Percentiles rank a stretch among this genome's conserved stretches.
phyloP scores from a whole-genome alignment of 2,329 filamentous ascomycete species.

The Paracorniculantispora psalliotae region DNA sequence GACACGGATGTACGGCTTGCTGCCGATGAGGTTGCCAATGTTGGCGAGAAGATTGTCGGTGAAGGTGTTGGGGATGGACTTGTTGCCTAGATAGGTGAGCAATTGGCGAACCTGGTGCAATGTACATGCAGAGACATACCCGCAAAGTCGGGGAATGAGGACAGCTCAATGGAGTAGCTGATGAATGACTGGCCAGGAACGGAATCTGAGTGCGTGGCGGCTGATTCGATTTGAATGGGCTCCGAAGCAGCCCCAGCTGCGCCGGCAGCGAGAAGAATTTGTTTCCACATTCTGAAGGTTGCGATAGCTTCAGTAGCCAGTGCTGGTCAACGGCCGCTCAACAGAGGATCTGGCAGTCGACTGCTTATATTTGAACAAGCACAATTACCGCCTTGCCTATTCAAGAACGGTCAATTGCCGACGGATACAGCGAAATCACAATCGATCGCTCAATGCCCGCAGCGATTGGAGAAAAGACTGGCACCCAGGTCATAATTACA shows the following conservation, averaged over 20 bases:
- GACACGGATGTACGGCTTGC: slow-evolving; percentile 56
- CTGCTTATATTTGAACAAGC: neutral
- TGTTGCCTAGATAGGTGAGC: slow-evolving; percentile 37
- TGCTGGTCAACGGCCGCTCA: neutral
- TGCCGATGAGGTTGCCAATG: slow-evolving; percentile 47
- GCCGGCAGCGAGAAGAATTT: neutral
- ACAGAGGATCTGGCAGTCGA: neutral
- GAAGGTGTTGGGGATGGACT: slow-evolving; percentile 51
- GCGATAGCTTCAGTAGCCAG: neutral
- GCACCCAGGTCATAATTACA: neutral
- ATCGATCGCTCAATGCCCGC: neutral
- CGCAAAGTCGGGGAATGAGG: slow-evolving; percentile 48
- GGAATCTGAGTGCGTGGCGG: slow-evolving; percentile 1
- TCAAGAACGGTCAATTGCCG: neutral
- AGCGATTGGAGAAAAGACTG: neutral
- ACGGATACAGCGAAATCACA: neutral
- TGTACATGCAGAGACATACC: slow-evolving; percentile 22
- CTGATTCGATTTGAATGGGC: neutral
- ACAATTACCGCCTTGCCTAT: neutral
- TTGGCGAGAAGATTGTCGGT: slow-evolving; percentile 57
- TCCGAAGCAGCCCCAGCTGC: neutral
- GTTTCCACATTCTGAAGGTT: neutral
- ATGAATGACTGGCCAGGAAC: slow-evolving; percentile 37
- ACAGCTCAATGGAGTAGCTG: slow-evolving; percentile 48
- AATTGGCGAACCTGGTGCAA: neutral